Evolutionary conservation across 192 early-diverging fungal species (phyloP), one percentile per base, ranked within the genome.

Genomic region (Allomyces macrogynus): DNA sequence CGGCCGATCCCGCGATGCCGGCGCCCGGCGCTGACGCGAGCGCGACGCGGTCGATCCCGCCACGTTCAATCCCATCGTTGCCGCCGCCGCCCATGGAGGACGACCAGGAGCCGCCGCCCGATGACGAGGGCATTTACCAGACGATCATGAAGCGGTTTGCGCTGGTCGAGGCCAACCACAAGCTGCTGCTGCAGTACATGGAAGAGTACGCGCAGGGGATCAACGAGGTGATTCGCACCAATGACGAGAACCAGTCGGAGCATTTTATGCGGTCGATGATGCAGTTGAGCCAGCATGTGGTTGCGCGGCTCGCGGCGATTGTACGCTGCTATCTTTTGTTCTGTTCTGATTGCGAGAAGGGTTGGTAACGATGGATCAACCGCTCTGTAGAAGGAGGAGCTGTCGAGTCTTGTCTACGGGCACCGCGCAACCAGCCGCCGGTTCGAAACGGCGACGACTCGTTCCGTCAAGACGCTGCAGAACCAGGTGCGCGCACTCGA

Each of bases 81-180:
- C 32, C 23, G 18, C 72, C 14, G 11, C 70, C 16, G 49, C 65
- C 25, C 49, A 64, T 43, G 61, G 69, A 14, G 4, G 65, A 73
- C 1, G 81, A 81, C 11, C 88, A 14, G 49, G 16, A 57, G 2
- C 16, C 49, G 20, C 49, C 49, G 20, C 20, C 49, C 16, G 16
- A 57, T 7, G 49, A 92, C 67, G 91, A 89, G 61, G 87, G 82
- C 40, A 86, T 93, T 43, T 94, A 89, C 73, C 92, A 93, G 64
- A 91, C 86, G 10, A 92, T 97, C 40, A 84, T 90, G 79, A 91
- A 88, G 66, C 83, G 93, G 16, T 73, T 97, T 1, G 71, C 75
- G 32, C 71, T 77, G 16, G 74, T 97, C 11, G 94, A 97, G 67
- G 74, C 83, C 23, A 93, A 93, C 68, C 77, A 87, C 5, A 89